Base-by-base conservation (phyloP, 768 basidiomycete species). In the Psilocybe sp. region DNA sequence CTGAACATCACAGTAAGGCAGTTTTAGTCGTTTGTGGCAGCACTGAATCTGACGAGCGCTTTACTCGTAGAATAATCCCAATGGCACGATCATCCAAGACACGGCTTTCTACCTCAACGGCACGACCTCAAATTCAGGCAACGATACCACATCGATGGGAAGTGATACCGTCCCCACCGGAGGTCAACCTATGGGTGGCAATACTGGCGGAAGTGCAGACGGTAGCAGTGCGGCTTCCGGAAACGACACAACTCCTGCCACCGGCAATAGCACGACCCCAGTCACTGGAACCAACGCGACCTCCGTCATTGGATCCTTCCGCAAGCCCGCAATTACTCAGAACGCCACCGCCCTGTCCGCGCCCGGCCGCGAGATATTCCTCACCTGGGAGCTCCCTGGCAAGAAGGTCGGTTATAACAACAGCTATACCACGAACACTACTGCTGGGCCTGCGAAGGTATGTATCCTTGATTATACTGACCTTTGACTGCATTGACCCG, bases 301-400 rank as follows among this genome's bases (percentile, higher is more conserved):
- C 23, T 7, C 23, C 23, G 23, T 28, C 23, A 28, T 28, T 28
- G 23, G 23, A 28, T 28, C 23, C 23, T 28, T 28, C 23, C 23
- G 23, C 7, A 28, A 3, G 34, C 43, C 15, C 43, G 34, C 10
- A 46, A 46, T 14, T 36, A 36, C 14, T 20, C 45, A 18, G 45
- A 46, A 13, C 15, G 5, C 18, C 37, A 9, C 18, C 37, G n/a
- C 36, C 12, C 45, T 46, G 16, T 44, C 28, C n/a, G 19, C 19
- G 10, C 43, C 43, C 10, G 80, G 80, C 3, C 60, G 64, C 40
- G 56, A 69, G 35, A 64, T 87, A 37, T 50, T 72, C 38, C 68
- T 87, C 31, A 60, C 62, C 2, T 86, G 82, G 81, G 81, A 84
- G 23, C 47, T 63, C 8, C 80, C 84, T 0, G 82, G 80, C n/a